Evolutionary conservation across 2,329 filamentous ascomycete species (phyloP), one percentile per base, ranked within the genome.

Genomic region (Pseudocercospora crystallina): DNA sequence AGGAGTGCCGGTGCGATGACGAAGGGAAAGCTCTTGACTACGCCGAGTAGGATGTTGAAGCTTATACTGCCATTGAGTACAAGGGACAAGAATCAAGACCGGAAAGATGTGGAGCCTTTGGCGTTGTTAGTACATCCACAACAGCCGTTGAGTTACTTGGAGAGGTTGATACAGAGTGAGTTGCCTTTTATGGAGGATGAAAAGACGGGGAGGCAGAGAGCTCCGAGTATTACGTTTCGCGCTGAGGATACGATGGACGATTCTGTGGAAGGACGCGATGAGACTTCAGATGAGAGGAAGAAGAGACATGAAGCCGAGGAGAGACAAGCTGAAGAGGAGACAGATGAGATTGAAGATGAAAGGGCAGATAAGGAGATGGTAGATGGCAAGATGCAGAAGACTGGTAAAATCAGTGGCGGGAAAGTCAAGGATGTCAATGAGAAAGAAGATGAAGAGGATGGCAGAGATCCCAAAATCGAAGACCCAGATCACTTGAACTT

Each of bases 111-210:
- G n/a, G 88, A 95, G 61, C 90, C 90, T 0, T 76, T 96, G 10
- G 90, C 90, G 1, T 79, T 96, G 0, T 81, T 96, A 2, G 80
- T 96, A 0, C 91, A 96, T 61, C 90, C 91, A 0, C 89, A 95
- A 56, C 91, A 96, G 65, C 91, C 91, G 0, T 78, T 96, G 2
- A 95, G 89, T 8, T 95, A 96, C 68, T 83, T 96, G 36, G 89
- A 95, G 68, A 83, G 89, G 8, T 75, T 96, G 2, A 91, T 96
- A 40, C 91, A 96, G 65, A 87, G 89, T 46, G 91, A 96, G 69
- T 76, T 96, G 0, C 88, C 89, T 0, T 81, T 82, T 0, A 76
- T 80, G 32, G 51, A 47, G 44, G 58, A 61, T 36, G 76, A 73
- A 1, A 80, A 80, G 49, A 71, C 83, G 41, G 81, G 85, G 8